Conservation (phyloP, 2,329 filamentous ascomycete species). For the Boeremia exigua region DNA sequence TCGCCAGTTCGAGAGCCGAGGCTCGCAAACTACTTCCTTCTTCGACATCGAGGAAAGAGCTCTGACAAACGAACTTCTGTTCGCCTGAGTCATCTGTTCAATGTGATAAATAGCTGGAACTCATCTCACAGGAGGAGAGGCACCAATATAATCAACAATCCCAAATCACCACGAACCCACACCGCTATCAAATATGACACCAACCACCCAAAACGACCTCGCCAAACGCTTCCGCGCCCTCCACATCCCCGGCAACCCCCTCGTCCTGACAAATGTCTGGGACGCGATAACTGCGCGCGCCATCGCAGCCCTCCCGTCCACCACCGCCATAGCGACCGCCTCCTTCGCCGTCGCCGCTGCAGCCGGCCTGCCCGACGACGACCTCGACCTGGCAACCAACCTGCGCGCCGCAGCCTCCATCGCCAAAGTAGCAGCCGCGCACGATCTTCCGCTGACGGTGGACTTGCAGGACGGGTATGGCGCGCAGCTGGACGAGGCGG, state of each 20-base stretch:
- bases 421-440: constrained; percentile 49
- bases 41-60: neutral
- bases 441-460: constrained; percentile 59
- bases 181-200: neutral
- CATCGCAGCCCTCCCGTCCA: constrained; percentile 54
- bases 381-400: constrained; percentile 60
- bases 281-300: constrained; percentile 58
- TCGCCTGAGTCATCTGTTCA: neutral
- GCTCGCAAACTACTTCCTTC: constrained; percentile 11
- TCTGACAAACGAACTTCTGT: neutral
- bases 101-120: neutral
- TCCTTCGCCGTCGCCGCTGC: constrained; percentile 44
- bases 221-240: constrained; percentile 45
- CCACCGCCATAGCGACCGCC: constrained; percentile 50
- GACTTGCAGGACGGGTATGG: constrained; percentile 68
- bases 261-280: constrained; percentile 64
- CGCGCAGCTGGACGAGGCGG: constrained; percentile 55
- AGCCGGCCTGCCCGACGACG: constrained; percentile 40
- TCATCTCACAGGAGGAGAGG: too few relatives aligned
- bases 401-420: constrained; percentile 56
- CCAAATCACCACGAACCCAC: neutral
- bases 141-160: too few relatives aligned
- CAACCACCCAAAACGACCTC: neutral
- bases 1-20: neutral
- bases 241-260: constrained; percentile 58